These are phyloP conservation scores for Fusarium chuoi DNA, from an alignment of 2,329 filamentous ascomycete genomes.

Conservation along the genomic window DNA sequence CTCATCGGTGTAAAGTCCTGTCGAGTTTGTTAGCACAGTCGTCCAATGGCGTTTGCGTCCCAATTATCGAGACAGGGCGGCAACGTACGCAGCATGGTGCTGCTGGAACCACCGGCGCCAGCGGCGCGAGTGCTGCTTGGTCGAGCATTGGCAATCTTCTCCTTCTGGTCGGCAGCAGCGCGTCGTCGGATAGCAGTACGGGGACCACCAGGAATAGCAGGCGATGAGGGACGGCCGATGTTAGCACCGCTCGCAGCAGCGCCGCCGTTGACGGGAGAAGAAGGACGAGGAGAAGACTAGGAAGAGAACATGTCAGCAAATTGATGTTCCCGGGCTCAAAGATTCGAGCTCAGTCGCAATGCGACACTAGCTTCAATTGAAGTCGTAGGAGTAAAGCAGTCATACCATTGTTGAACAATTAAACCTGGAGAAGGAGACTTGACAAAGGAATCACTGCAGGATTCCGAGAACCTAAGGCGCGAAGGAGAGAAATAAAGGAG, in stretches of 20 bases:
- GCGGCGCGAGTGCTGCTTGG: constrained; percentile 93
- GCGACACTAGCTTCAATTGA: constrained; percentile 39
- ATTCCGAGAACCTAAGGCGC: constrained; percentile 37
- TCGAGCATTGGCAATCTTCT: constrained; percentile 93
- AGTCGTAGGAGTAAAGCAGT: background rate
- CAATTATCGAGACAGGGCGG: background rate
- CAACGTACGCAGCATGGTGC: constrained; percentile 96
- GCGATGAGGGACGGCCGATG: constrained; percentile 83
- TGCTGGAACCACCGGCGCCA: constrained; percentile 94
- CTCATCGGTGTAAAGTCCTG: constrained; percentile 97
- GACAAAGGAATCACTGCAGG: constrained; percentile 50
- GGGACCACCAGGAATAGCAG: constrained; percentile 90
- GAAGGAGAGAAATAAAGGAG: constrained; percentile 37
- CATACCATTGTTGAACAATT: constrained; percentile 48
- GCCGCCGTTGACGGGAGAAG: constrained; percentile 67
- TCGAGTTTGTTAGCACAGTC: constrained; percentile 42
- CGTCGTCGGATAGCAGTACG: constrained; percentile 95
- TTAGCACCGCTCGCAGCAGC: constrained; percentile 73
- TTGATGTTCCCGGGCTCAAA: background rate
- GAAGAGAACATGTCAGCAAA: background rate
- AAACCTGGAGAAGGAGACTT: constrained; percentile 31
- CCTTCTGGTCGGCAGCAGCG: constrained; percentile 95
- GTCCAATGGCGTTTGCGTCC: background rate
- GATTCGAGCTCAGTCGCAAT: constrained; percentile 24
- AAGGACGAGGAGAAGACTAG: constrained; percentile 68